phyloP scores from a whole-genome alignment of 2,329 filamentous ascomycete genomes.

The Botrytis porri region DNA sequence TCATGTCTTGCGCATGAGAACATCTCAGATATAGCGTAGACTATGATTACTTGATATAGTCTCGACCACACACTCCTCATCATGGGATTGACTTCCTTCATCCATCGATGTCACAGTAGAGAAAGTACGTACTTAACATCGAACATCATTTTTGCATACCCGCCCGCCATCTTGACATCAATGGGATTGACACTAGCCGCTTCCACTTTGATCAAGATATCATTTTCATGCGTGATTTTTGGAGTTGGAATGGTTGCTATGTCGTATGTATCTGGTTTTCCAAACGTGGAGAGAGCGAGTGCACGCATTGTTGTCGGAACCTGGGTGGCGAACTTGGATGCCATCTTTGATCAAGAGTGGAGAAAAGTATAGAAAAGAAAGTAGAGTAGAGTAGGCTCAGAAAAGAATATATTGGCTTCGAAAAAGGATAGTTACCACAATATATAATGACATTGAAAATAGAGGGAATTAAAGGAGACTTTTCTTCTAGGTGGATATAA shows the following conservation, averaged over 20 bases:
- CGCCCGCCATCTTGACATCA: constrained; percentile 42
- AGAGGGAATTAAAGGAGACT: background rate
- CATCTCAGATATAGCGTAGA: background rate
- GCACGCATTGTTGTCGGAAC: constrained; percentile 33
- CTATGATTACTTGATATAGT: background rate
- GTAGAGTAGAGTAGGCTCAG: background rate
- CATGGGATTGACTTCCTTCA: background rate
- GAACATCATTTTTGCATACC: constrained; percentile 25
- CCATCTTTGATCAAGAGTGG: background rate
- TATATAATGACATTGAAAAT: background rate
- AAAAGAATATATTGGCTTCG: background rate
- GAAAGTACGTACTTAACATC: background rate
- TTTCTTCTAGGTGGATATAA: background rate
- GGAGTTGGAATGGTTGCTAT: constrained; percentile 46
- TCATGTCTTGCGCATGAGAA: background rate
- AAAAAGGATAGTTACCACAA: background rate
- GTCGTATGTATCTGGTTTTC: constrained; percentile 36
- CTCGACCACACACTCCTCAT: background rate
- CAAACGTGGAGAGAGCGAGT: constrained; percentile 29
- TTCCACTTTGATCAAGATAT: constrained; percentile 47
- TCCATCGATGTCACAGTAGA: background rate
- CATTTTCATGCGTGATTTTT: constrained; percentile 42
- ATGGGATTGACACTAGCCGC: constrained; percentile 47
- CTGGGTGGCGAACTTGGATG: constrained; percentile 24
- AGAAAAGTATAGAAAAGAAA: background rate